Percentiles rank a stretch among this genome's conserved stretches.
These are phyloP conservation scores for Coniochaeta pulveracea DNA, from an alignment of 2,329 filamentous ascomycete genomes.

Conservation along the genomic window DNA sequence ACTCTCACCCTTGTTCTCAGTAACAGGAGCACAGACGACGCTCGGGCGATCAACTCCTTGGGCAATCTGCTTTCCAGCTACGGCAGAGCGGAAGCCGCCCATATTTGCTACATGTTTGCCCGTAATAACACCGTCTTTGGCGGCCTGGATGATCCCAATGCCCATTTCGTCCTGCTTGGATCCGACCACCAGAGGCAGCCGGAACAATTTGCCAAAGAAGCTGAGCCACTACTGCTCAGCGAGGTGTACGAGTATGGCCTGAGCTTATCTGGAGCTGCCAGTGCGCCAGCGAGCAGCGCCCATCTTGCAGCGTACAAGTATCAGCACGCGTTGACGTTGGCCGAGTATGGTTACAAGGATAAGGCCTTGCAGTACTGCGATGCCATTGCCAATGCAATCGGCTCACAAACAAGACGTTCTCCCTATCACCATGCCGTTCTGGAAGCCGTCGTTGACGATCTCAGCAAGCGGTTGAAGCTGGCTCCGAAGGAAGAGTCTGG, in stretches of 20 bases:
- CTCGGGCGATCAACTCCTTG: conserved; percentile 64
- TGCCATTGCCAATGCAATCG: conserved; percentile 63
- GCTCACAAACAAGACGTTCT: conserved; percentile 70
- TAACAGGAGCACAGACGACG: conserved; percentile 76
- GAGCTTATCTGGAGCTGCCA: conserved; percentile 52
- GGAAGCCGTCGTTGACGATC: conserved; percentile 68
- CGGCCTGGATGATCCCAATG: conserved; percentile 69
- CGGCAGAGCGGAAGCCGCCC: conserved; percentile 79
- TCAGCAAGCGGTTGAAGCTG: conserved; percentile 72
- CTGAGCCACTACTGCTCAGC: conserved; percentile 83
- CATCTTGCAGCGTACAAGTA: conserved; percentile 89
- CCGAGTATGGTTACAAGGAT: conserved; percentile 69
- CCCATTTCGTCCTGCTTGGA: conserved; percentile 74
- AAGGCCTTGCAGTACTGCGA: conserved; percentile 92
- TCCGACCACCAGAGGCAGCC: conserved; percentile 66
- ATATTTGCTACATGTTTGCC: conserved; percentile 88
- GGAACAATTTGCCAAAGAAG: conserved; percentile 64
- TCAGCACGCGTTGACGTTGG: conserved; percentile 71
- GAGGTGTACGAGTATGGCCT: conserved; percentile 91
- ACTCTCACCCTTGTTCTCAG: conserved; percentile 76
- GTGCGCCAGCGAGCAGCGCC: conserved; percentile 49
- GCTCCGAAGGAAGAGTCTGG: conserved; percentile 70
- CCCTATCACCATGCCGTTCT: conserved; percentile 75
- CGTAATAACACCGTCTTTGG: conserved; percentile 60
- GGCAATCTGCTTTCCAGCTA: conserved; percentile 78